Base-by-base conservation (phyloP, 768 basidiomycete species). In the Boletus vermiculosoides region DNA sequence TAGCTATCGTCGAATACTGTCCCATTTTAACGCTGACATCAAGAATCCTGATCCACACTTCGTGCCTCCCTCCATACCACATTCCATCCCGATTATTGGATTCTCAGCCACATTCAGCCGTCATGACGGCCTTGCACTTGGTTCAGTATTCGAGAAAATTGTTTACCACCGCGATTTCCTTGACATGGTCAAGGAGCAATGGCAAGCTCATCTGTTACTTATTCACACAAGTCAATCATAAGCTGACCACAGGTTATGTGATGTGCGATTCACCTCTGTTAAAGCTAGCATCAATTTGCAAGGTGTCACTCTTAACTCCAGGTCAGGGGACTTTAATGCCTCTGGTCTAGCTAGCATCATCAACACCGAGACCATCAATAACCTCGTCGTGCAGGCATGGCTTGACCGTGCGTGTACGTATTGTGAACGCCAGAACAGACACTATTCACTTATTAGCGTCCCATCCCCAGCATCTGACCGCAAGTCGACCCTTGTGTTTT, bases 51-150 rank as follows among this genome's bases (percentile, higher is more conserved):
- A 87, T 66, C 60, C 68, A 45, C 57, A 71, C 45, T 69, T 77
- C 51, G 52, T 67, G n/a, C 68, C 76, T 44, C 77, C 76, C 25
- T 56, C 55, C 44, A 69, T 75, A 39, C 67, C 70, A 13, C 77
- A 84, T 64, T 74, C 75, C 42, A 83, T 95, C 28, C 93, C 95
- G 3, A 85, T 97, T 50, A 80, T 98, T 45, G 96, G 95, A 0
- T 97, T 98, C 69, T 94, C 93, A 52, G 96, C 96, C 2, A 98
- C 96, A 0, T 97, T 97, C 75, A 87, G 85, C 61, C 82, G 96
- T 30, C 91, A 95, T 61, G 96, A 98, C 63, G 90, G 93, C 5
- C 77, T 95, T 2, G 91, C 94, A 2, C 81, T 98, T 4, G 87
- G 92, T 7, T 86, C 88, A 3, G 87, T 97, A 1, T 98, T 96